A percentile compares a stretch with the other conserved stretches of the same genome.
Evolutionary conservation across 2,329 filamentous ascomycete genomes (phyloP).

Genomic region (Penicillium sp.): DNA sequence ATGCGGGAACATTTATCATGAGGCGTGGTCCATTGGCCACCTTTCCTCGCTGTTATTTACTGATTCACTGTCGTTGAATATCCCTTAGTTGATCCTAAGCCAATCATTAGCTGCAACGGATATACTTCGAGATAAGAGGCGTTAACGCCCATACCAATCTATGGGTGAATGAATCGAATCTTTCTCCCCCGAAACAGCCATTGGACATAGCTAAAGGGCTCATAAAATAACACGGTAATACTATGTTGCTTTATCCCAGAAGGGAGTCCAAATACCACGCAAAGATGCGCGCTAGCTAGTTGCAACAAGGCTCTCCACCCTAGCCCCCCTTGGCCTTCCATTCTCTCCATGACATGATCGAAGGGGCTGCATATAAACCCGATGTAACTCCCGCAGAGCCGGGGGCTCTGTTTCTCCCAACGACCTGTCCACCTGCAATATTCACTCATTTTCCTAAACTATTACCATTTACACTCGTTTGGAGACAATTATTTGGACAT

Average conservation of each 20-base stretch:
- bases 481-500: constrained; percentile 8
- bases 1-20: constrained; percentile 5
- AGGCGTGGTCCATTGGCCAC: background rate
- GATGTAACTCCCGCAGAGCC: constrained; percentile 1
- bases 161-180: background rate
- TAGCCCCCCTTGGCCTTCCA: constrained; percentile 4
- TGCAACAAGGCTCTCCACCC: background rate
- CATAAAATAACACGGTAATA: background rate
- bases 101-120: background rate
- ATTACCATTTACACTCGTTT: constrained; percentile 14
- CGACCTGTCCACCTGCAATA: background rate
- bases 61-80: background rate
- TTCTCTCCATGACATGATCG: background rate
- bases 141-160: background rate
- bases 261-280: background rate
- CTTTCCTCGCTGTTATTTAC: background rate
- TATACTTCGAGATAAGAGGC: background rate
- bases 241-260: background rate
- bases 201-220: background rate
- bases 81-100: background rate
- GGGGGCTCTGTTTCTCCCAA: background rate
- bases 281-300: background rate
- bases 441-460: constrained; percentile 8
- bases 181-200: background rate
- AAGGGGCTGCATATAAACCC: constrained; percentile 22